These are phyloP conservation scores for Neofusicoccum parvum DNA, from an alignment of 2,329 filamentous ascomycete genomes.

Conservation along the genomic window DNA sequence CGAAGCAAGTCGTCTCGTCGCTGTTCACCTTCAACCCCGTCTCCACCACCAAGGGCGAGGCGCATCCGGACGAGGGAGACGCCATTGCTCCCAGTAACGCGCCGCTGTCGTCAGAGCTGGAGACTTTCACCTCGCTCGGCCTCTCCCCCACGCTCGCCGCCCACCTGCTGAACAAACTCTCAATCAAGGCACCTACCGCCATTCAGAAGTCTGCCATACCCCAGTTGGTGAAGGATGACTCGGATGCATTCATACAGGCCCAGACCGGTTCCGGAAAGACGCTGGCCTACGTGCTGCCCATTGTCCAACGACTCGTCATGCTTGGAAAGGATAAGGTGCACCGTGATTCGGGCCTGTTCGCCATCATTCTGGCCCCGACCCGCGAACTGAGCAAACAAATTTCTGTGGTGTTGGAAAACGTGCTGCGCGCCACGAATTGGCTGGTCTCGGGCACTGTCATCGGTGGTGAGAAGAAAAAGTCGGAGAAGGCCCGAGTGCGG, in stretches of 20 bases:
- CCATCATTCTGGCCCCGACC: slow-evolving; percentile 90
- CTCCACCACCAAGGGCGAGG: slow-evolving; percentile 62
- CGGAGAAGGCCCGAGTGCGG: slow-evolving; percentile 88
- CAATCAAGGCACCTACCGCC: slow-evolving; percentile 86
- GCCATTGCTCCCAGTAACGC: slow-evolving; percentile 83
- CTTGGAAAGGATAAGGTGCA: slow-evolving; percentile 64
- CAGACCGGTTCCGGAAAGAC: slow-evolving; percentile 98
- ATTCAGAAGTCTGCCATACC: slow-evolving; percentile 91
- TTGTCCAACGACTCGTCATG: slow-evolving; percentile 83
- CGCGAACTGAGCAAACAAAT: slow-evolving; percentile 95
- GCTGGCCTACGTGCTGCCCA: slow-evolving; percentile 88
- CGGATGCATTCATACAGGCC: slow-evolving; percentile 93
- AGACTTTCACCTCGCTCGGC: slow-evolving; percentile 84
- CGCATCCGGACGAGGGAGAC: slow-evolving; percentile 45
- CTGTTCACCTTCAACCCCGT: slow-evolving; percentile 89
- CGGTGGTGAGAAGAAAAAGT: slow-evolving; percentile 72
- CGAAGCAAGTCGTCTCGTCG: slow-evolving; percentile 65
- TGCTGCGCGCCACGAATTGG: slow-evolving; percentile 90
- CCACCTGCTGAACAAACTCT: slow-evolving; percentile 82
- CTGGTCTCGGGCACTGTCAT: slow-evolving; percentile 86
- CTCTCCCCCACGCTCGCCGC: slow-evolving; percentile 78
- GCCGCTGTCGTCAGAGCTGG: slow-evolving; percentile 78
- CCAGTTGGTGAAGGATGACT: slow-evolving; percentile 76
- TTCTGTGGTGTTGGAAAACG: slow-evolving; percentile 77
- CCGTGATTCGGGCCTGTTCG: slow-evolving; percentile 86